Evolutionary conservation across 2,329 filamentous ascomycete genomes (phyloP).

Genomic region (Dothideomycetidae sp.): DNA sequence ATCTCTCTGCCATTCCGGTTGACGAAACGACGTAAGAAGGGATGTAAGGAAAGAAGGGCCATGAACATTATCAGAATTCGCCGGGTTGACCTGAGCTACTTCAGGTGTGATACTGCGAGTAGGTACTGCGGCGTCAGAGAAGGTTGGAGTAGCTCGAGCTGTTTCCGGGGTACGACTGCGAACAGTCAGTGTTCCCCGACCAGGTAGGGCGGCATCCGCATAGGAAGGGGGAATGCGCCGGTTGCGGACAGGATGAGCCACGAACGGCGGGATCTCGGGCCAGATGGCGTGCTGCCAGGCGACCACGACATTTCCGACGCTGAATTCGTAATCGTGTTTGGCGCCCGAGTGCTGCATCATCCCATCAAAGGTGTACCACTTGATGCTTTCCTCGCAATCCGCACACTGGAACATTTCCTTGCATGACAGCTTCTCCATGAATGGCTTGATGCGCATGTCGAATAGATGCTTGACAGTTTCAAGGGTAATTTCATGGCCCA

Average conservation of each 20-base stretch:
- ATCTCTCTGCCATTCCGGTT: neutral
- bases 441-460: constrained; percentile 58
- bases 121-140: neutral
- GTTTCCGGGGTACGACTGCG: too few species aligned
- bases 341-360: constrained; percentile 73
- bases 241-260: constrained; percentile 36
- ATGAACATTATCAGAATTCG: neutral
- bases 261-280: constrained; percentile 62
- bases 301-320: constrained; percentile 56
- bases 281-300: constrained; percentile 65
- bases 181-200: neutral
- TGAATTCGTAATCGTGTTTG: constrained; percentile 61
- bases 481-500: constrained; percentile 30
- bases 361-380: constrained; percentile 62
- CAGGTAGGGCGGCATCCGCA: neutral
- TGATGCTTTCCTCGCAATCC: constrained; percentile 41
- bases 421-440: constrained; percentile 45
- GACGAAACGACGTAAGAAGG: neutral
- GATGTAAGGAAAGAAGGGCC: constrained; percentile 1
- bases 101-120: neutral
- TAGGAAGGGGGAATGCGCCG: constrained; percentile 6
- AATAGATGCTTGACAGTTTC: constrained; percentile 83
- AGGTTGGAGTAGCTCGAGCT: too few species aligned
- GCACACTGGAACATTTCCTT: constrained; percentile 67
- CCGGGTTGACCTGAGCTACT: neutral